Evolutionary conservation across 1,139 yeast species (phyloP), one percentile per base, ranked within the genome.

Genomic region (Kodamaea suecica): DNA sequence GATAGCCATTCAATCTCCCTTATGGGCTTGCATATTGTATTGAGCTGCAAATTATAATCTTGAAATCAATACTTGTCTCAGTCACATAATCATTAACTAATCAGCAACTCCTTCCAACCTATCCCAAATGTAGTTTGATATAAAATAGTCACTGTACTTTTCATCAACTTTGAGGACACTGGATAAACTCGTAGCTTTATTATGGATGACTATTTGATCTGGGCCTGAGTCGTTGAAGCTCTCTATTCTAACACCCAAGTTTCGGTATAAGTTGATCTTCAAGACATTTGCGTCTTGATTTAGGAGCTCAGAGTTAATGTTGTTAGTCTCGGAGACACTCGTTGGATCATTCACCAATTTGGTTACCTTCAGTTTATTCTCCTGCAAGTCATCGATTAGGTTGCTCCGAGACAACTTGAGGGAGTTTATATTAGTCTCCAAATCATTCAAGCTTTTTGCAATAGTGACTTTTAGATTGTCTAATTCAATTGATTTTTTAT

Each of bases 101-200:
- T 19, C 21, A 6, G 21, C 27, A 34, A n/a, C 34, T 5, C 26
- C 35, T 27, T 36, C 35, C 27, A 76, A 50, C 43, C 74, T 67
- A 41, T 83, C 90, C 94, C 94, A 84, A 15, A 84, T 70, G 51
- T 73, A 79, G 48, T 82, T 81, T 7, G 86, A 72, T 20, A 81
- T 70, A 52, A 81, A 81, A 48, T 70, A 79, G 42, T 76, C 78
- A 43, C 80, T 73, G 48, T 78, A 79, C 44, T 75, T 71, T 19
- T 74, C 73, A 44, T 78, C 84, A 9, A 79, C 70, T 47, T 73
- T 67, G 34, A 84, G 57, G 4, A 76, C 67, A 45, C 73, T 76
- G 2, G 79, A 63, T 13, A 66, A 57, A 40, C 73, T 76, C 23
- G 62, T 59, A 11, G 61, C 59, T 33, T 70, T 70, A 42, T 78